Percentiles rank a stretch among this genome's conserved stretches.
phyloP scores from a whole-genome alignment of 2,329 filamentous ascomycete species.

The Colletotrichum sp. region DNA sequence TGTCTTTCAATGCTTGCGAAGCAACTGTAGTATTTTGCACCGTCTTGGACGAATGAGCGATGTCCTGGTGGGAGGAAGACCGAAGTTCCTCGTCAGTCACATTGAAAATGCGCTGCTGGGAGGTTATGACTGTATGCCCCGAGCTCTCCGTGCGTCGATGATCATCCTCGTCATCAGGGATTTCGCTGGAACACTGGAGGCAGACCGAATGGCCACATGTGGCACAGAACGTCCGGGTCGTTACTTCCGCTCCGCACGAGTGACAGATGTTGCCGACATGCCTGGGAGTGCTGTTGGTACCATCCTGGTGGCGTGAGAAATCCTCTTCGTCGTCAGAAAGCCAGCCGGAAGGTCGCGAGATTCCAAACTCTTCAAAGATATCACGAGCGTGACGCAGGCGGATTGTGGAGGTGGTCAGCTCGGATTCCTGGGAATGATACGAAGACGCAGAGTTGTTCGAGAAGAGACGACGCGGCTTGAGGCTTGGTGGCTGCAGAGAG shows the following conservation, averaged over 20 bases:
- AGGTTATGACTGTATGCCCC: not conserved
- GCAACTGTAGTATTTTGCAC: not conserved
- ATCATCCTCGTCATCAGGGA: conserved; percentile 25
- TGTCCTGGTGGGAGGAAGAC: not conserved
- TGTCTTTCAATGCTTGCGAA: conserved; percentile 28
- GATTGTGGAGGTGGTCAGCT: conserved; percentile 35
- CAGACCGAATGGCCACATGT: conserved; percentile 59
- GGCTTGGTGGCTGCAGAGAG: not conserved
- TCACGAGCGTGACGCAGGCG: conserved; percentile 48
- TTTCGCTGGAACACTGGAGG: conserved; percentile 46
- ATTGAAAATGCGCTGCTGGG: not conserved
- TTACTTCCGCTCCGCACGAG: conserved; percentile 49
- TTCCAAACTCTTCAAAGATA: conserved; percentile 51
- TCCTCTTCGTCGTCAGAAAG: conserved; percentile 41
- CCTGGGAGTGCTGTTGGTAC: conserved; percentile 30
- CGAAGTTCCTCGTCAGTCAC: not conserved
- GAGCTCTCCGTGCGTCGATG: not conserved
- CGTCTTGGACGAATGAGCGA: not conserved
- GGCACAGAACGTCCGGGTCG: conserved; percentile 43
- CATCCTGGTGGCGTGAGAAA: conserved; percentile 29
- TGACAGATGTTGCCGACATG: conserved; percentile 49
- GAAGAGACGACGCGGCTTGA: not conserved
- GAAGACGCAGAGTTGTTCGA: conserved; percentile 18
- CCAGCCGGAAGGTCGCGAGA: conserved; percentile 51
- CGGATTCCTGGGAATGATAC: conserved; percentile 23